Evolutionary conservation across 1,284 basidiomycete species (phyloP), one percentile per base, ranked within the genome.

Genomic region (Cryptococcus floricola): DNA sequence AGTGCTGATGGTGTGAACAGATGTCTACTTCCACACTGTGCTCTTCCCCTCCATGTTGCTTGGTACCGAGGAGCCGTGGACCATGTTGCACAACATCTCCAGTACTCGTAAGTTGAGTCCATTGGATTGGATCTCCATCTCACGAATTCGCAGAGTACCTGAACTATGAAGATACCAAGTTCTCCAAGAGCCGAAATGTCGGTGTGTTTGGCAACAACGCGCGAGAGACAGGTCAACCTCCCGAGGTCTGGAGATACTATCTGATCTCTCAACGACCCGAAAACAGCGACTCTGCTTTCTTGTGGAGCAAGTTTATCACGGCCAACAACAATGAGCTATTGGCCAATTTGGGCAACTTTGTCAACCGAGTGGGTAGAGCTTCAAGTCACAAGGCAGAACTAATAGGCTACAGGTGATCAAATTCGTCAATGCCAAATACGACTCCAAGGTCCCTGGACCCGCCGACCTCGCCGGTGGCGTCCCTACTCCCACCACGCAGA

Each of bases 91-190:
- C 77, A 93, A 97, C 79, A 81, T 99, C 58, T 96, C 91, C 27
- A 92, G 92, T 6, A 98, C 96, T 57, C 93, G 91, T 91, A 56
- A 62, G 80, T 65, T 50, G 6, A 13, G n/a, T 23, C 23, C 16
- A 25, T 49, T 18, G 52, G 25, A 39, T 14, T 28, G 23, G 13
- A 25, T 6, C 16, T 7, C 23, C 31, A 10, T 12, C 34, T 52
- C 28, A 31, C 46, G 3, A 48, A 1, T 50, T 31, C 51, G 2
- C 65, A 93, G 93, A 99, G 76, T 98, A 96, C 75, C 82, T 99
- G 57, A 97, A 98, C 73, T 99, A 98, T 76, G 96, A 98, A 77
- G 91, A 91, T 54, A 95, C 94, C 52, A 99, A 99, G 76, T 99
- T 99, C 82, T 96, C 91, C 55, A 99, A 99, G 80, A 94, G 91